Evolutionary conservation across 2,329 filamentous ascomycete species (phyloP), one percentile per base, ranked within the genome.

Genomic region (Penicillium glabrum): DNA sequence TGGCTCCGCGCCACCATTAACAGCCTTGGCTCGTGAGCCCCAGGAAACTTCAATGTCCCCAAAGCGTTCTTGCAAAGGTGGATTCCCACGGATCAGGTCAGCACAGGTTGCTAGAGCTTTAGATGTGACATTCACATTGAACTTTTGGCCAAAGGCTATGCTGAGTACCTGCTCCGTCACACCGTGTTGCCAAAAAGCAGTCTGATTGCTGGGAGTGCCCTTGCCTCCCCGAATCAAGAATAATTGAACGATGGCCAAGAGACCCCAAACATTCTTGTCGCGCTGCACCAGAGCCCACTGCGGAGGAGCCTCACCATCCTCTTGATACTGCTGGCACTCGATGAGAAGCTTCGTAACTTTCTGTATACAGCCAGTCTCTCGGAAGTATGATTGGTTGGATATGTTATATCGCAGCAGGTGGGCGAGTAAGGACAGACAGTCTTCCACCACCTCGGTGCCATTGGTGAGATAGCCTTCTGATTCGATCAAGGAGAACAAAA

Each of bases 341-440:
- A 77, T 82, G 21, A 96, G 79, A 33, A 98, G 79, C 37, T 83
- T 83, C 16, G 87, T 83, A 47, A 97, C 79, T 64, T 87, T 88
- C 23, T 84, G 82, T 14, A 96, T 86, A 68, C 89, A 93, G 1
- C 91, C 92, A 45, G 90, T 93, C 72, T 99, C 95, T 55, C 93
- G 85, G 73, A 99, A 98, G 54, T 93, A 87, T 11, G 91, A 91
- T 74, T 99, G 95, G 69, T 99, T 99, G 2, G 93, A 95, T 1
- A 87, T 80, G 70, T 98, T 98, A 66, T 92, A 84, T 33, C 89
- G 86, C 27, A 99, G 80, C 13, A 99, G 83, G 72, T 98, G 98
- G 43, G 92, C 91, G 48, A 98, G 80, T 52, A 99, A 80, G 56
- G 95, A 93, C 21, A 99, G 80, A 66, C 93, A 97, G 73, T 99